Evolutionary conservation across 208 protist genomes (phyloP).

Genomic region (Balamuthia mandrillaris): DNA sequence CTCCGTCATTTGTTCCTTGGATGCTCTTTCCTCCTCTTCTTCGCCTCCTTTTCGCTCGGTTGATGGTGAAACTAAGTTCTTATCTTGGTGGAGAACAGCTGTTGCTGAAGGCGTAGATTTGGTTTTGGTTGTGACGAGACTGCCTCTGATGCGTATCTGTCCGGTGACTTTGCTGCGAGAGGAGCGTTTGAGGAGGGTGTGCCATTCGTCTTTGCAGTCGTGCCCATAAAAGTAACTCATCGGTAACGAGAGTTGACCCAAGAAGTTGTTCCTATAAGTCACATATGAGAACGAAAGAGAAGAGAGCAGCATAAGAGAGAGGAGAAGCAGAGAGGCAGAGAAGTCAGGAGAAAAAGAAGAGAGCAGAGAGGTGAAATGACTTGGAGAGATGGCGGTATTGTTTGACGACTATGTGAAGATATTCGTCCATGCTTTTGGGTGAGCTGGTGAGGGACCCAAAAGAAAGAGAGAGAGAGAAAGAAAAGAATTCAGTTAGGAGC

Average conservation of each 20-base stretch:
- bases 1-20: no score
- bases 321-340: not conserved
- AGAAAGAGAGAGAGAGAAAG: no score
- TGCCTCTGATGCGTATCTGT: not conserved
- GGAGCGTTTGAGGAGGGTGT: not conserved
- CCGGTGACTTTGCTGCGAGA: not conserved
- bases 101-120: not conserved
- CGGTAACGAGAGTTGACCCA: not conserved
- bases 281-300: not conserved
- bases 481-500: no score
- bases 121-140: not conserved
- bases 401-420: not conserved
- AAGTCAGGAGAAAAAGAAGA: not conserved
- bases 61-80: no score
- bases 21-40: no score
- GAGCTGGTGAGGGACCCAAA: not conserved
- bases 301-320: not conserved
- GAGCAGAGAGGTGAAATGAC: not conserved
- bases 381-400: not conserved
- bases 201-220: not conserved
- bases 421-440: not conserved
- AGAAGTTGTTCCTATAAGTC: not conserved
- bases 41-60: no score
- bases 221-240: conserved; percentile 24
- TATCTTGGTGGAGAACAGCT: no score